Conservation (phyloP, 2,329 filamentous ascomycete genomes). For the Rhytidhysteron rufulum region DNA sequence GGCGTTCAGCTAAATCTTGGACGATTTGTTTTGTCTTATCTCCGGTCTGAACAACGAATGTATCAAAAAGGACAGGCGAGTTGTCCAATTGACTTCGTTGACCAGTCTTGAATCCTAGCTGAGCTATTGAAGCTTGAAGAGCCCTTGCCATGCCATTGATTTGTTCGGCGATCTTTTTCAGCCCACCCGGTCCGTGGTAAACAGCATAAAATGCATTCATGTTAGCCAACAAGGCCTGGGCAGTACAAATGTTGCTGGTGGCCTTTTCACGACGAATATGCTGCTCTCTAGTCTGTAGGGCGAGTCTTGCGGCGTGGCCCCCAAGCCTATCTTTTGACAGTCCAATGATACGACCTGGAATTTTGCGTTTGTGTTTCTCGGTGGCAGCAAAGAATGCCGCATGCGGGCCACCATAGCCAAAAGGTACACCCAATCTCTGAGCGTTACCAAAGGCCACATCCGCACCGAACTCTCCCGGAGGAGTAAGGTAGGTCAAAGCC, state of each 20-base stretch:
- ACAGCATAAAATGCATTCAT: slow-evolving; percentile 94
- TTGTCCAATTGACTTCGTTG: slow-evolving; percentile 55
- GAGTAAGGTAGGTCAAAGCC: slow-evolving; percentile 79
- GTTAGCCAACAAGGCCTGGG: slow-evolving; percentile 88
- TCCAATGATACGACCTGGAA: slow-evolving; percentile 85
- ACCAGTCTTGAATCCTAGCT: slow-evolving; percentile 61
- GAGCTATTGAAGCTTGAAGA: slow-evolving; percentile 61
- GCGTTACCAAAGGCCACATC: slow-evolving; percentile 93
- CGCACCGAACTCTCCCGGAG: slow-evolving; percentile 90
- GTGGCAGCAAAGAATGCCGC: slow-evolving; percentile 92
- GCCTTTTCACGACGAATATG: slow-evolving; percentile 96
- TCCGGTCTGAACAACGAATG: slow-evolving; percentile 60
- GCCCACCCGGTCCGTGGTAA: slow-evolving; percentile 82
- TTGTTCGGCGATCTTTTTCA: slow-evolving; percentile 78
- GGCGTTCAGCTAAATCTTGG: slow-evolving; percentile 47
- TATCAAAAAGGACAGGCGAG: slow-evolving; percentile 69
- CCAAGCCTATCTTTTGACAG: slow-evolving; percentile 88
- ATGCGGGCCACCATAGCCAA: slow-evolving; percentile 92
- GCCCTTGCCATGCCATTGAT: slow-evolving; percentile 68
- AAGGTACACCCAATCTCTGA: slow-evolving; percentile 85
- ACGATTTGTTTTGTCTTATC: slow-evolving; percentile 51
- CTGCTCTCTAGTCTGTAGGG: slow-evolving; percentile 90
- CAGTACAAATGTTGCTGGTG: slow-evolving; percentile 95
- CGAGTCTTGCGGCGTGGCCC: slow-evolving; percentile 73
- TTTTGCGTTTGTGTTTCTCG: slow-evolving; percentile 90